These are phyloP conservation scores for Mytilinidion resinicola DNA, from an alignment of 495 filamentous ascomycete species.

Conservation along the genomic window DNA sequence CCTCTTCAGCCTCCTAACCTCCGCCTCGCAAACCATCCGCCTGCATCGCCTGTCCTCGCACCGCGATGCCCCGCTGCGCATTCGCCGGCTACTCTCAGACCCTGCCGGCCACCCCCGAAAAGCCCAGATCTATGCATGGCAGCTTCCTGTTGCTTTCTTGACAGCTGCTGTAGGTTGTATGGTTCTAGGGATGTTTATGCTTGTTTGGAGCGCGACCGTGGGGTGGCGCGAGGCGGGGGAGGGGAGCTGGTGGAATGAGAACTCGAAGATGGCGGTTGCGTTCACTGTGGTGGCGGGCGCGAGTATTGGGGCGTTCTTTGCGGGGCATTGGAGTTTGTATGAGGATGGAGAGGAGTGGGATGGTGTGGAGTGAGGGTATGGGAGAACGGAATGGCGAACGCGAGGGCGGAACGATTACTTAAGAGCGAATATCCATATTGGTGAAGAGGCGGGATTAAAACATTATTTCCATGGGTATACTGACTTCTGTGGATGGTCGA, in stretches of 20 bases:
- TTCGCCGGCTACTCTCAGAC: constrained; percentile 21
- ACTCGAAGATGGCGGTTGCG: constrained; percentile 13
- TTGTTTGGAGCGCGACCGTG: constrained; percentile 24
- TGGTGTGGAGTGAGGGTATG: too few relatives aligned
- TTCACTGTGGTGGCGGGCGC: constrained; percentile 9
- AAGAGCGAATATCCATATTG: too few relatives aligned
- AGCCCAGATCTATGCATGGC: constrained; percentile 28
- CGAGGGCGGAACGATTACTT: too few relatives aligned
- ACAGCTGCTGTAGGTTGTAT: constrained; percentile 22
- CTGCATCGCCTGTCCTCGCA: constrained; percentile 29
- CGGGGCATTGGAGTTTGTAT: constrained; percentile 10
- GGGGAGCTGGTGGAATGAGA: constrained; percentile 11
- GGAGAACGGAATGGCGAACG: too few relatives aligned
- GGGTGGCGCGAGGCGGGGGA: neutral
- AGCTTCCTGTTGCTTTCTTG: constrained; percentile 29
- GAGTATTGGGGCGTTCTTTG: constrained; percentile 10
- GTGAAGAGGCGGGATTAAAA: too few relatives aligned
- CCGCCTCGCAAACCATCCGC: constrained; percentile 30
- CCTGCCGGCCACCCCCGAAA: neutral
- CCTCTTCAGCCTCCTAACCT: constrained; percentile 24
- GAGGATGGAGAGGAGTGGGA: too few relatives aligned
- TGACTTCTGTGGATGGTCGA: too few relatives aligned
- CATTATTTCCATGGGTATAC: too few relatives aligned
- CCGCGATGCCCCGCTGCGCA: constrained; percentile 14
- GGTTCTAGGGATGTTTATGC: constrained; percentile 30